A percentile compares a stretch with the other conserved stretches of the same genome.
Conservation (phyloP, 495 filamentous ascomycete species). For the Xylaria curta region DNA sequence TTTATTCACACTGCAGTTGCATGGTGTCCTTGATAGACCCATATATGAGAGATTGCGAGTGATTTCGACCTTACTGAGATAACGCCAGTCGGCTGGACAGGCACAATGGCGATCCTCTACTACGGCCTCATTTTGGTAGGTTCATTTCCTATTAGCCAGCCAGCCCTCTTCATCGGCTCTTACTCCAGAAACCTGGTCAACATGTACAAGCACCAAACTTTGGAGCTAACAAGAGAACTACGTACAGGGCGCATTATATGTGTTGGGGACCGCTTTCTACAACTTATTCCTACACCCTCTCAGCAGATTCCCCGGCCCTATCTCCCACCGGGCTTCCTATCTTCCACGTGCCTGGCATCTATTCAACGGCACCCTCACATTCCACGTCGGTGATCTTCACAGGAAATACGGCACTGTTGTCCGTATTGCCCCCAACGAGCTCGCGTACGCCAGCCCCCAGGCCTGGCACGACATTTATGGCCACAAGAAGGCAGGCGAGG, state of each 20-base stretch:
- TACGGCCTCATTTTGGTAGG: conserved; percentile 23
- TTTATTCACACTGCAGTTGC: not conserved
- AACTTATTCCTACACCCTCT: conserved; percentile 61
- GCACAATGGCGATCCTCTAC: conserved; percentile 23
- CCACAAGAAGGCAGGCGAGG: conserved; percentile 42
- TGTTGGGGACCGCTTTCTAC: conserved; percentile 43
- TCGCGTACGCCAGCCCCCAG: conserved; percentile 54
- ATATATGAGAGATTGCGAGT: conserved; percentile 6
- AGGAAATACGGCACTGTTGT: conserved; percentile 58
- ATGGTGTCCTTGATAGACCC: not conserved
- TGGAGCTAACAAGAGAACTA: conserved; percentile 1
- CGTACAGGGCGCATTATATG: conserved; percentile 27
- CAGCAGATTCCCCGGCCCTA: conserved; percentile 56
- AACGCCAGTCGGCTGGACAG: conserved; percentile 26
- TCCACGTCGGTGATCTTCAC: conserved; percentile 54
- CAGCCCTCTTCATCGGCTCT: not conserved
- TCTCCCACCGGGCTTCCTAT: conserved; percentile 46
- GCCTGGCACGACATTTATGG: conserved; percentile 66
- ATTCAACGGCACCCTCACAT: conserved; percentile 46
- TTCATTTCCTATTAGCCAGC: conserved; percentile 26
- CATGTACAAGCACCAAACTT: not conserved
- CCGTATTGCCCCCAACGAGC: conserved; percentile 60
- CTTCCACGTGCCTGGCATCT: conserved; percentile 41
- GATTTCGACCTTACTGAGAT: not conserved
- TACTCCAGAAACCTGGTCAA: not conserved